Conservation (phyloP, 2,329 filamentous ascomycete species). For the Graphium sp. region DNA sequence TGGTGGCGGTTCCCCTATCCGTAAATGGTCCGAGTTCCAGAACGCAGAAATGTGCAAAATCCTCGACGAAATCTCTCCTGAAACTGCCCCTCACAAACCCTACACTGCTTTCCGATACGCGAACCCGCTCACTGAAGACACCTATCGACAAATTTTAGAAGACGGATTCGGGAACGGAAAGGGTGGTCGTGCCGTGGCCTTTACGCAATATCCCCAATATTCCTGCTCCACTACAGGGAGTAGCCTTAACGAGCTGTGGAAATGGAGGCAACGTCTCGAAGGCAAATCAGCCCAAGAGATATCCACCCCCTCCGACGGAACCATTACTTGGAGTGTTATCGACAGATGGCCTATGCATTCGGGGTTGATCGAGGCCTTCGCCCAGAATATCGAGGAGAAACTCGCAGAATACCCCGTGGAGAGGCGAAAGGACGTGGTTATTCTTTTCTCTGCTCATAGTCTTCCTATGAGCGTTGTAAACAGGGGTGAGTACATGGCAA, state of each 20-base stretch:
- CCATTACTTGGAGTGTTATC: conserved; percentile 92
- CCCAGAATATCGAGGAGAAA: conserved; percentile 77
- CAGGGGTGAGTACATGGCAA: conserved; percentile 39
- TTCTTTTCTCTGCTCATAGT: conserved; percentile 91
- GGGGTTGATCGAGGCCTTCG: conserved; percentile 82
- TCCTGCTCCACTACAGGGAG: conserved; percentile 95
- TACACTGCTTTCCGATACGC: conserved; percentile 97
- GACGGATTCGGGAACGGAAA: conserved; percentile 84
- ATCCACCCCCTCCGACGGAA: conserved; percentile 35
- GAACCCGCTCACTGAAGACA: conserved; percentile 81
- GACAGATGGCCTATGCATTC: conserved; percentile 92
- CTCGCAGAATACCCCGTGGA: conserved; percentile 73
- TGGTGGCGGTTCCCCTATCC: conserved; percentile 92
- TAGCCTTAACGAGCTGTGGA: conserved; percentile 94
- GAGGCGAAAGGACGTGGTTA: conserved; percentile 59
- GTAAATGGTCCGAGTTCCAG: conserved; percentile 95
- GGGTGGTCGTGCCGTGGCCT: conserved; percentile 87
- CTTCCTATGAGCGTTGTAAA: conserved; percentile 97
- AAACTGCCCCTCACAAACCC: conserved; percentile 90
- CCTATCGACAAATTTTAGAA: conserved; percentile 65
- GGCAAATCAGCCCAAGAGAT: conserved; percentile 45
- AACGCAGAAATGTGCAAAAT: conserved; percentile 94
- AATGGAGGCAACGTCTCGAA: conserved; percentile 80
- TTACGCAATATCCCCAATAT: conserved; percentile 97
- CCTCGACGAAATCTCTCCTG: conserved; percentile 74